Evolutionary conservation across 208 protist genomes (phyloP).

Genomic region (Acanthamoeba rhysodes): DNA sequence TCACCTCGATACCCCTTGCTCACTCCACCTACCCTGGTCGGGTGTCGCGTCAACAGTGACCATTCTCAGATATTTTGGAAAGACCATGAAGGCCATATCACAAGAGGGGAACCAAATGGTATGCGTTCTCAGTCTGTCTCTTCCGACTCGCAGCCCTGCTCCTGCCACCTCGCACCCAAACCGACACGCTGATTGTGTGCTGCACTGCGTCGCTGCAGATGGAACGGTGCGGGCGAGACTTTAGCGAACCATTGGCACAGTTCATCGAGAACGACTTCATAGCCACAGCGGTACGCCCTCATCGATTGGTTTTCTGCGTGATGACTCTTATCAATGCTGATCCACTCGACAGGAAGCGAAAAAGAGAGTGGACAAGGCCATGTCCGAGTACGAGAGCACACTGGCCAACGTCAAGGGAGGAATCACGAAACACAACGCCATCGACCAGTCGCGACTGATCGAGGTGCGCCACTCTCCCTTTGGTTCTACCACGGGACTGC

Average conservation of each 20-base stretch:
- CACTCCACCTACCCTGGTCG: background rate
- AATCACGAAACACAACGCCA: conserved; percentile 45
- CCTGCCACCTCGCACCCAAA: background rate
- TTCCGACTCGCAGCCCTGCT: background rate
- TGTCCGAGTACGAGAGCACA: conserved; percentile 44
- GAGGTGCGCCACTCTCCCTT: background rate
- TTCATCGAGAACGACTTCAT: conserved; percentile 72
- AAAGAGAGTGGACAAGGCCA: conserved; percentile 51
- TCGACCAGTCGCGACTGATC: background rate
- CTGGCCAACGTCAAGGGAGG: conserved; percentile 41
- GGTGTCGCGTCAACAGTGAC: background rate
- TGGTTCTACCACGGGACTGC: too few species aligned
- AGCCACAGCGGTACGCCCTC: conserved; percentile 30
- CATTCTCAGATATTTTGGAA: conserved; percentile 52
- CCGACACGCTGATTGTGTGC: background rate
- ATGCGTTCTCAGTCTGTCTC: background rate
- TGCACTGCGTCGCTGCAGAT: background rate
- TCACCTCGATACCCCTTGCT: background rate
- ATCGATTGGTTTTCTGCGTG: background rate
- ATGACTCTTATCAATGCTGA: background rate
- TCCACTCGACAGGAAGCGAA: conserved; percentile 52
- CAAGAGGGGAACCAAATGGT: conserved; percentile 48
- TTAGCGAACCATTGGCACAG: conserved; percentile 34
- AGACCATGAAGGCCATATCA: conserved; percentile 64
- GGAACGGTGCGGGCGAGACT: conserved; percentile 23